These are phyloP conservation scores for Arthrobotrys sinensis DNA, from an alignment of 2,329 filamentous ascomycete species.

Conservation along the genomic window DNA sequence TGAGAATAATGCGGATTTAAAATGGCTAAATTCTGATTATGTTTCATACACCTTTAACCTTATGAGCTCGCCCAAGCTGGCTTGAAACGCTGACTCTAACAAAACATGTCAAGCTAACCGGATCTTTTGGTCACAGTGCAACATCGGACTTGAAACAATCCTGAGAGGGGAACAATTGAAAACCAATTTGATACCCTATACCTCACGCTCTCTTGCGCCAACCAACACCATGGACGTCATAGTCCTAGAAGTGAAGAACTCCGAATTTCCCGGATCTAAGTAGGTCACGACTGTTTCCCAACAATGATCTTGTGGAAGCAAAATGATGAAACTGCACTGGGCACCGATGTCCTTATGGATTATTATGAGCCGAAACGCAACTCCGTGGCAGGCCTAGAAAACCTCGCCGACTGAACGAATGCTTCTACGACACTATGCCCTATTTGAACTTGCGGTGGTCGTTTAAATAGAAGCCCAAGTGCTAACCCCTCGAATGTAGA, in stretches of 20 bases:
- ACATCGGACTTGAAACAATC: too few species aligned
- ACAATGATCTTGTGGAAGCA: constrained; percentile 34
- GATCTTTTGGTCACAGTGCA: too few species aligned
- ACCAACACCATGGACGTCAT: background rate
- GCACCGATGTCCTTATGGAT: constrained; percentile 54
- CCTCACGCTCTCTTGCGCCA: background rate
- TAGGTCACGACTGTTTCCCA: constrained; percentile 23
- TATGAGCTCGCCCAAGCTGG: background rate
- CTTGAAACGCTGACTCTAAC: background rate
- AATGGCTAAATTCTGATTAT: constrained; percentile 87
- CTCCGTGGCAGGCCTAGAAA: constrained; percentile 67
- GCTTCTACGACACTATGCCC: constrained; percentile 61
- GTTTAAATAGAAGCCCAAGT: background rate
- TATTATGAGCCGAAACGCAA: constrained; percentile 59
- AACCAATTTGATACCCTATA: too few species aligned
- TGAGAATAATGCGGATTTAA: constrained; percentile 81
- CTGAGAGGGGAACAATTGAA: too few species aligned
- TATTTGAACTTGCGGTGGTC: background rate
- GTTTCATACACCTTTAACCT: constrained; percentile 61
- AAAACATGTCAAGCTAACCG: background rate
- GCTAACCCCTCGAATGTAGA: background rate
- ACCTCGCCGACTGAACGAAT: constrained; percentile 92
- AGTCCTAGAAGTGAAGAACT: background rate
- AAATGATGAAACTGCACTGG: constrained; percentile 58
- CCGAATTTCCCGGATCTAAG: background rate